A percentile compares a stretch with the other conserved stretches of the same genome.
phyloP scores from a whole-genome alignment of 768 basidiomycete species.

The Boletus edulis region DNA sequence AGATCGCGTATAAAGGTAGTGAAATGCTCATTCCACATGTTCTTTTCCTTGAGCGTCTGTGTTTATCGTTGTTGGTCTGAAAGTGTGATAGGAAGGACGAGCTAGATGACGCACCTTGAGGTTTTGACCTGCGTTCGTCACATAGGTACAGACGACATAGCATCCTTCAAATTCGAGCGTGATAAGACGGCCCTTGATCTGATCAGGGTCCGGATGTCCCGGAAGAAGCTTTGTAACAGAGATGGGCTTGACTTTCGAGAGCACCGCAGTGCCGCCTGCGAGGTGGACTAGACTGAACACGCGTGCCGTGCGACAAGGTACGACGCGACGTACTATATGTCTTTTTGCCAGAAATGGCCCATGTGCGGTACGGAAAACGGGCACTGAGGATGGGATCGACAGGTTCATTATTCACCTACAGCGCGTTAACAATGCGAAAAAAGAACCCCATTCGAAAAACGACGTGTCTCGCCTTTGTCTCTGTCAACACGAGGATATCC shows the following conservation, averaged over 20 bases:
- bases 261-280: conserved; percentile 77
- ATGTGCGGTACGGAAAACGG: conserved; percentile 69
- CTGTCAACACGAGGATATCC: conserved; percentile 79
- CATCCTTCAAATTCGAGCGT: conserved; percentile 75
- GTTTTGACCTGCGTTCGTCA: conserved; percentile 75
- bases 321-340: conserved; percentile 55
- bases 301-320: neutral
- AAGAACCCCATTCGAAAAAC: neutral
- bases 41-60: conserved; percentile 75
- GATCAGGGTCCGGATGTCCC: conserved; percentile 61
- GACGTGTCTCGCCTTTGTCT: conserved; percentile 63
- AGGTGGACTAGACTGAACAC: neutral
- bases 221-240: conserved; percentile 67
- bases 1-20: conserved; percentile 67
- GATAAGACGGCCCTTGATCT: conserved; percentile 73
- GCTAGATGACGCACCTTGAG: conserved; percentile 54
- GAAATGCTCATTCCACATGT: conserved; percentile 78
- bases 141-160: conserved; percentile 79
- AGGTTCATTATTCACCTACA: conserved; percentile 69
- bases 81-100: neutral
- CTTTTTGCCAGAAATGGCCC: conserved; percentile 78
- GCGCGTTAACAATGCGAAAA: conserved; percentile 5
- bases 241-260: conserved; percentile 75
- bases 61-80: neutral
- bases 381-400: conserved; percentile 53